Conservation (phyloP, 306 rosid species). For the Alnus rubra region DNA sequence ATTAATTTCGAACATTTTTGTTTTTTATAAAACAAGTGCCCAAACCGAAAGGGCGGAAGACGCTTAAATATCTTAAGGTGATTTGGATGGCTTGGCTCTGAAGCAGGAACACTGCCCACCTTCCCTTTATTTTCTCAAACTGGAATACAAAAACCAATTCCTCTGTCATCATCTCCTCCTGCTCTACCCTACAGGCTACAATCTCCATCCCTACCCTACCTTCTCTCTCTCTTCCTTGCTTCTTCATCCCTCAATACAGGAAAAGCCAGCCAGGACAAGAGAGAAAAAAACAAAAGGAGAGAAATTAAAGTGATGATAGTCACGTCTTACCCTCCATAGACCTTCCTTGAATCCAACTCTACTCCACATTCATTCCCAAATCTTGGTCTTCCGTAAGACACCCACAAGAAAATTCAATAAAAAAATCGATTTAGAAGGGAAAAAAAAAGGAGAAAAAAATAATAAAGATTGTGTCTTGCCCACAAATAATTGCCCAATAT, state of each 20-base stretch:
- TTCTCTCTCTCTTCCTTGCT: constrained; percentile 33
- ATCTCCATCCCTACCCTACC: constrained; percentile 25
- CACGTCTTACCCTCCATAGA: constrained; percentile 63
- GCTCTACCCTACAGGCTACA: constrained; percentile 34
- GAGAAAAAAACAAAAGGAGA: not conserved
- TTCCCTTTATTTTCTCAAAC: not conserved
- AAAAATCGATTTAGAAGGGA: not conserved
- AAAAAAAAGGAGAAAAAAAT: constrained; percentile 1
- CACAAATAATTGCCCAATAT: constrained; percentile 33
- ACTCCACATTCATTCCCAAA: constrained; percentile 47
- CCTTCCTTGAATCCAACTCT: constrained; percentile 86
- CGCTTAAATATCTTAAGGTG: not conserved
- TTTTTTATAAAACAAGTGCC: not conserved
- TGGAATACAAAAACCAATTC: not conserved
- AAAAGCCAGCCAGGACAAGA: constrained; percentile 27
- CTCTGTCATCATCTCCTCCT: constrained; percentile 4
- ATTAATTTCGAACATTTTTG: not conserved
- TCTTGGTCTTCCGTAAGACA: constrained; percentile 35
- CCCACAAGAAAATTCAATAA: constrained; percentile 24
- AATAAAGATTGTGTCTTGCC: constrained; percentile 32
- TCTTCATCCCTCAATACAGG: constrained; percentile 30
- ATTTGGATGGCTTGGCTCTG: constrained; percentile 20
- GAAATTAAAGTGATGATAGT: constrained; percentile 46
- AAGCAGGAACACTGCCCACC: constrained; percentile 21
- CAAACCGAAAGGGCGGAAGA: not conserved